Evolutionary conservation across 768 basidiomycete genomes (phyloP).

Genomic region (Zangia roseola): DNA sequence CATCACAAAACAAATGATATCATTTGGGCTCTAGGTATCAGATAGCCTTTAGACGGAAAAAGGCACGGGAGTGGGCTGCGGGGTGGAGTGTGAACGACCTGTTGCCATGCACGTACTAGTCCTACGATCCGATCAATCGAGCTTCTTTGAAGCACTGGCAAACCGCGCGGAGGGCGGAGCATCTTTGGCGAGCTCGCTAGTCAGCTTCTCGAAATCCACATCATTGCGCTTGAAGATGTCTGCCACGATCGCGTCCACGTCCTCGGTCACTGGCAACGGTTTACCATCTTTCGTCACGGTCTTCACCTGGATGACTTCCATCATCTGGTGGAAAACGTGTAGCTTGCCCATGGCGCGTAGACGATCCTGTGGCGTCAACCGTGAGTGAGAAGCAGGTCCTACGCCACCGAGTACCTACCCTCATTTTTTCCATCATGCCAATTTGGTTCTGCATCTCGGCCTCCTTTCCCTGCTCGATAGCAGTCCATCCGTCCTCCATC

Average conservation of each 20-base stretch:
- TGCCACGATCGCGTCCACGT: slow-evolving; percentile 31
- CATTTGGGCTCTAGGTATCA: no score
- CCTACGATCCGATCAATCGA: slow-evolving; percentile 18
- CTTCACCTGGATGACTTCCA: slow-evolving; percentile 33
- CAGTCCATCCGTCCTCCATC: slow-evolving; percentile 26
- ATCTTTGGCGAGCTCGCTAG: slow-evolving; percentile 20
- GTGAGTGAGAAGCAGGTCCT: not conserved
- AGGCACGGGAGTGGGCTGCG: not conserved
- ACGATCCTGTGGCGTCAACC: slow-evolving; percentile 18
- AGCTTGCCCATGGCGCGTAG: slow-evolving; percentile 30
- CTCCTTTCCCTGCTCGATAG: slow-evolving; percentile 29
- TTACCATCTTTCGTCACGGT: slow-evolving; percentile 25
- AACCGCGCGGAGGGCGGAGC: slow-evolving; percentile 22
- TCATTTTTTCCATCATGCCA: slow-evolving; percentile 32
- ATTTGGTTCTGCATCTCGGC: slow-evolving; percentile 15
- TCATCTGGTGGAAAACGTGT: slow-evolving; percentile 31
- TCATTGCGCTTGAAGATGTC: slow-evolving; percentile 33
- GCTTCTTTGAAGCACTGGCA: slow-evolving; percentile 26
- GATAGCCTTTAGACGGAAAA: no score
- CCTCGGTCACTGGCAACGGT: slow-evolving; percentile 26
- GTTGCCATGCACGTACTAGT: not conserved
- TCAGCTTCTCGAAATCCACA: slow-evolving; percentile 31
- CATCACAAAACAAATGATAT: no score
- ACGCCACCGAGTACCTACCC: slow-evolving; percentile 12
- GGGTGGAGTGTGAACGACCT: not conserved